Conservation (phyloP, 805 yeast genomes). For the Brettanomyces naardenensis region DNA sequence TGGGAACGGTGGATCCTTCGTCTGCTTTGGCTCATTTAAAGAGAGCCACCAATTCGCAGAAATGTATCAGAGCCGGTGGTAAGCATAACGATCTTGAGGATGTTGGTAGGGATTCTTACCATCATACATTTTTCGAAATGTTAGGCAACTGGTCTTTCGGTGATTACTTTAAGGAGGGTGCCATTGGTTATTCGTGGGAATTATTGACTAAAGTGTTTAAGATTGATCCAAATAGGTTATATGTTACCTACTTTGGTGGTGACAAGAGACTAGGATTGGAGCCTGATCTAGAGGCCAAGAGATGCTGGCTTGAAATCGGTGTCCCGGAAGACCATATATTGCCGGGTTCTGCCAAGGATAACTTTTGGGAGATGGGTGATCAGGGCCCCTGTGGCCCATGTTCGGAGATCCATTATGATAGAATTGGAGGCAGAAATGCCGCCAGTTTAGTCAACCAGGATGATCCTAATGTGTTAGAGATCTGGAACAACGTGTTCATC, state of each 20-base stretch:
- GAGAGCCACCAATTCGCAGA: conserved; percentile 92
- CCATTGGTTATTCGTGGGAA: conserved; percentile 85
- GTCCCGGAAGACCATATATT: conserved; percentile 87
- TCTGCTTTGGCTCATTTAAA: conserved; percentile 77
- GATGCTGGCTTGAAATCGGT: conserved; percentile 81
- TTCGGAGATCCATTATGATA: conserved; percentile 94
- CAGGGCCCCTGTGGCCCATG: conserved; percentile 99
- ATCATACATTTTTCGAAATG: conserved; percentile 98
- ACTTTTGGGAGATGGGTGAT: conserved; percentile 99
- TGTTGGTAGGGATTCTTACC: conserved; percentile 96
- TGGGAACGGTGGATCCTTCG: conserved; percentile 95
- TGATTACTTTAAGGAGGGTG: conserved; percentile 95
- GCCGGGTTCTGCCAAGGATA: conserved; percentile 86
- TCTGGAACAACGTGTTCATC: conserved; percentile 97
- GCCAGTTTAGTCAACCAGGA: conserved; percentile 85
- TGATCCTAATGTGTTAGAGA: conserved; percentile 95
- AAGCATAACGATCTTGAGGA: conserved; percentile 97
- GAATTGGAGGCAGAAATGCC: conserved; percentile 98
- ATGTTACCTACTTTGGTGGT: conserved; percentile 96
- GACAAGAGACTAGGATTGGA: conserved; percentile 73
- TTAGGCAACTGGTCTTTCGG: conserved; percentile 99
- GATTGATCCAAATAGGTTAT: conserved; percentile 68
- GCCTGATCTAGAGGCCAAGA: conserved; percentile 91
- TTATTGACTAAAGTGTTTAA: conserved; percentile 81
- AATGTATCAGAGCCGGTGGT: conserved; percentile 99